phyloP scores from a whole-genome alignment of 2,329 filamentous ascomycete genomes.

The Ascochyta pisi region DNA sequence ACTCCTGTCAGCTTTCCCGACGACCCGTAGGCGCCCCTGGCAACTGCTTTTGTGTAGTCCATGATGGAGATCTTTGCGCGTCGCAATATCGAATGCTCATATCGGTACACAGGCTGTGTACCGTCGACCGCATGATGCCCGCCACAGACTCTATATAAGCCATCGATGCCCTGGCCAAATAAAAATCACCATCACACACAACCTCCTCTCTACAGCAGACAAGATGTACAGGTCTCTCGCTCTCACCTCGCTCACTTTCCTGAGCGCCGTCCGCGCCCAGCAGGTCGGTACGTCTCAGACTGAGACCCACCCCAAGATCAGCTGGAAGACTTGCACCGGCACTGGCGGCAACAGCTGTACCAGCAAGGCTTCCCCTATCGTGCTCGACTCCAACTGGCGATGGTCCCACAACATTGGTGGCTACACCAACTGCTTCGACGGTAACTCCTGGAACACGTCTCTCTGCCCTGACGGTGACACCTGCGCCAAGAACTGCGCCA shows the following conservation, averaged over 20 bases:
- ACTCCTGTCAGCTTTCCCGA: slow-evolving; percentile 36
- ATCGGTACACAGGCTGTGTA: slow-evolving; percentile 24
- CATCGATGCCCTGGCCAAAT: slow-evolving; percentile 9
- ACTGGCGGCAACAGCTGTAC: slow-evolving; percentile 50
- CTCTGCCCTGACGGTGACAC: slow-evolving; percentile 49
- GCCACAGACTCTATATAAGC: slow-evolving; percentile 36
- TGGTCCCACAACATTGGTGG: slow-evolving; percentile 55
- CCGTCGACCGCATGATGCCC: slow-evolving; percentile 2
- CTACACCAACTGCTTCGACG: slow-evolving; percentile 59
- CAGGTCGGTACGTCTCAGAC: slow-evolving; percentile 50
- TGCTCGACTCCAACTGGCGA: slow-evolving; percentile 59
- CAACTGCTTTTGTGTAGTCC: slow-evolving; percentile 25
- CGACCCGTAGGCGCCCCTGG: slow-evolving; percentile 35
- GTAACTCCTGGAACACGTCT: slow-evolving; percentile 52
- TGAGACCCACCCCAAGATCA: slow-evolving; percentile 52
- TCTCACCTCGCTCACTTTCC: slow-evolving; percentile 50
- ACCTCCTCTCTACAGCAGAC: slow-evolving; percentile 35
- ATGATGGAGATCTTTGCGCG: slow-evolving; percentile 25
- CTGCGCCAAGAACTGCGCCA: slow-evolving; percentile 52
- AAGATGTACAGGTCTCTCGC: slow-evolving; percentile 51
- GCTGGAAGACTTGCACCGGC: slow-evolving; percentile 50
- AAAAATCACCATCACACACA: slow-evolving; percentile 35
- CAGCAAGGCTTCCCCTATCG: slow-evolving; percentile 45
- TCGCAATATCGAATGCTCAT: slow-evolving; percentile 29
- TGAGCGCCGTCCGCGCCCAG: slow-evolving; percentile 51